Base-by-base conservation (phyloP, 2,329 filamentous ascomycete species). In the Macrophomina pseudophaseolina region DNA sequence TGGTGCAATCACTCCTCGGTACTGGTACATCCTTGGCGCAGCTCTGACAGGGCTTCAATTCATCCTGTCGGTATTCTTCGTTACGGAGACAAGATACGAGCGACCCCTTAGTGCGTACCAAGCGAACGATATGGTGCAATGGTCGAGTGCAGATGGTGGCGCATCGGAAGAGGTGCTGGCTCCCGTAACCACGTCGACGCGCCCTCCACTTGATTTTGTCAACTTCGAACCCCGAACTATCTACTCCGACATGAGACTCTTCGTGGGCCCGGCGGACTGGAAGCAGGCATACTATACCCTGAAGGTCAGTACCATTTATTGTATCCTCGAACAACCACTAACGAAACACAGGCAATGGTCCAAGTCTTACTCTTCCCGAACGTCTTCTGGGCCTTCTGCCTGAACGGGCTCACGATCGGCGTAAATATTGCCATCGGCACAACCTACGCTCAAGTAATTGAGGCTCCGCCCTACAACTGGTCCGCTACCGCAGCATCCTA, bases 1-100 rank as follows among this genome's bases (percentile, higher is more conserved):
- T 2, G 77, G 71, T 0, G 78, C 74, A 0, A 80, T 83, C 6
- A 80, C 79, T 0, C 76, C 80, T 0, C 67, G 73, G 2, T 78
- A 80, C 52, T 83, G 81, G 81, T 83, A 83, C 51, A 75, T 76
- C 1, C 72, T 83, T 4, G 80, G 79, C 1, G 78, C 75, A 4
- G 75, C 74, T 1, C 68, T 82, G 0, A 69, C 73, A 1, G 79
- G 72, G 4, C 67, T 75, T 0, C 74, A 76, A 4, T 72, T 80
- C 2, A 16, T 82, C 14, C 58, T 79, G 1, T 76, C 78, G 1
- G 68, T 82, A 12, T 74, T 81, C 67, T 76, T 79, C 40, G 73
- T 83, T 0, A 81, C 81, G 0, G 81, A 83, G 71, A 81, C 79
- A 1, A 78, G 79, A 59, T 83, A 83, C 64, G 68, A 76, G 38